Conservation (phyloP, 1,284 basidiomycete species). For the Omphalotus olearius region DNA sequence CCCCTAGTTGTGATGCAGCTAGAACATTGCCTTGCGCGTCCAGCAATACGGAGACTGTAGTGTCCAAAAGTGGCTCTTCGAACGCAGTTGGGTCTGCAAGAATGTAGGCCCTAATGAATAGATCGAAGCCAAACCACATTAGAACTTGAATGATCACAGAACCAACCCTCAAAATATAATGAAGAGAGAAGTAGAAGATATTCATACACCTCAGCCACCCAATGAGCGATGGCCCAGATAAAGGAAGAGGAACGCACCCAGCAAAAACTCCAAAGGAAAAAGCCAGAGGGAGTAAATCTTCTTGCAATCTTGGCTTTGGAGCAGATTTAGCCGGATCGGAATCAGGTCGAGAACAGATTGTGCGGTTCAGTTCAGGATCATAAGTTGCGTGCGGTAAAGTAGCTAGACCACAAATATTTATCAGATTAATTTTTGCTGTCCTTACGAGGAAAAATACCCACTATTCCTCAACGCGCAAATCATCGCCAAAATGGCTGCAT, state of each 20-base stretch:
- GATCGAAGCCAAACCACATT: neutral
- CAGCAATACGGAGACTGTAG: constrained; percentile 62
- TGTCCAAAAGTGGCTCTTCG: constrained; percentile 82
- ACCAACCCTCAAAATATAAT: too few relatives aligned
- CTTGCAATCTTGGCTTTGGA: constrained; percentile 12
- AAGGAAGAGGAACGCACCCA: constrained; percentile 43
- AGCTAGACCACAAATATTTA: constrained; percentile 42
- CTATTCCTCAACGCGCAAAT: constrained; percentile 83
- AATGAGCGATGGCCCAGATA: neutral
- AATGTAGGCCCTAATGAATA: constrained; percentile 49
- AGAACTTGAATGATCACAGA: neutral
- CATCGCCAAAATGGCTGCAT: constrained; percentile 86
- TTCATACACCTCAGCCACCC: too few relatives aligned
- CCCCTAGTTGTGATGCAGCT: constrained; percentile 58
- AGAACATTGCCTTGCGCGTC: constrained; percentile 51
- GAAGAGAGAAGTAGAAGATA: too few relatives aligned
- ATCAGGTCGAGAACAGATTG: constrained; percentile 59
- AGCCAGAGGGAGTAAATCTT: constrained; percentile 40
- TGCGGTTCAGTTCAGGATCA: constrained; percentile 59
- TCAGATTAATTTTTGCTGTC: neutral
- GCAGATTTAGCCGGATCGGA: constrained; percentile 43
- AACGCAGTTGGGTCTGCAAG: constrained; percentile 86
- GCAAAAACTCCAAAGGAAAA: constrained; percentile 84
- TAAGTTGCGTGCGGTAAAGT: constrained; percentile 72
- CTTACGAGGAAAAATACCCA: constrained; percentile 32